Evolutionary conservation across 306 rosid species (phyloP), one percentile per base, ranked within the genome.

Genomic region (Prunus mongolica): DNA sequence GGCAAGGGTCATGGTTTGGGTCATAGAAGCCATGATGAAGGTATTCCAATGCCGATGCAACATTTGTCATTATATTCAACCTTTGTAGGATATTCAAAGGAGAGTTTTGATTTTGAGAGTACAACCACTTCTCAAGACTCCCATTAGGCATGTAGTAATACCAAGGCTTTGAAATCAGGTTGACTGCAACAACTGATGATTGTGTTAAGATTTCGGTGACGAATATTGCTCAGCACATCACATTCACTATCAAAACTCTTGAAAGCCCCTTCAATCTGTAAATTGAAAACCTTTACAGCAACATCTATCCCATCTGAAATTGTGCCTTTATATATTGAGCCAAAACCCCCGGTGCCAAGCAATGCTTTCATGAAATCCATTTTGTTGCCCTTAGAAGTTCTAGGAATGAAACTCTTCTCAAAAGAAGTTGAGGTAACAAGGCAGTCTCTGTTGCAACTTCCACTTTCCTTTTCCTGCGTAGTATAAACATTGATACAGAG

Each of bases 201-300:
- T 32, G 1, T 34, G 38, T 5, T 34, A 34, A 34, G 38, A 34
- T 34, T 34, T 34, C 38, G 7, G 38, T 34, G 38, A 34, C 38
- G 38, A 34, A 34, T 34, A 34, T 34, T 34, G 38, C 38, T 34
- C 38, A 34, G 38, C 38, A 34, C 38, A 5, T 34, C 7, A 34
- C 38, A 34, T 5, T 34, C 7, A 34, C 38, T 5, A 34, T 34
- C 38, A 34, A 34, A 34, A 34, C 38, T 34, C 7, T 10, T 69
- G 11, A 58, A 47, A 24, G 63, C 76, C 2, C 64, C 67, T 27
- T 69, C 70, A 4, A 4, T 9, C 24, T 55, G 41, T 55, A 79
- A 54, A 65, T 66, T 65, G 47, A 79, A 66, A 6, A 79, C 82
- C 27, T 58, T 73, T 7, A 79, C 72, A 20, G 78, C 78, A 63